These are phyloP conservation scores for Arbutus unedo DNA, from an alignment of 148 eudicot genomes.

Conservation along the genomic window DNA sequence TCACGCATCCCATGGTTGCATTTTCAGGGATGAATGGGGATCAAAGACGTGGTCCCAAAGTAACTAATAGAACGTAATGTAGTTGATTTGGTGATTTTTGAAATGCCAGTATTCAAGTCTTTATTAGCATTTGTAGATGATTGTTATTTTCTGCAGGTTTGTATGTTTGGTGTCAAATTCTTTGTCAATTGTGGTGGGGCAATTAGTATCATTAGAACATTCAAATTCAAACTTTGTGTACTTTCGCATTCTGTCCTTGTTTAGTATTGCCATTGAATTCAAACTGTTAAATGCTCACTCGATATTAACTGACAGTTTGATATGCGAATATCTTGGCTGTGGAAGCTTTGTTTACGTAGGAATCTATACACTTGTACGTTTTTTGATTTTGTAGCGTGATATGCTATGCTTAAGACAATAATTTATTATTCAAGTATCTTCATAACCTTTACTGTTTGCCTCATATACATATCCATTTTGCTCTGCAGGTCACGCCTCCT, in stretches of 20 bases:
- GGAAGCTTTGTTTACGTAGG: neutral
- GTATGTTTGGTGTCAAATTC: neutral
- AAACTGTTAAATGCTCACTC: neutral
- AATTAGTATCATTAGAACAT: neutral
- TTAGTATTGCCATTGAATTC: neutral
- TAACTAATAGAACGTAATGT: neutral
- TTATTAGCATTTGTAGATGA: neutral
- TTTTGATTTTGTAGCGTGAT: neutral
- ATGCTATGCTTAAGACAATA: neutral
- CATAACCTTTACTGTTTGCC: neutral
- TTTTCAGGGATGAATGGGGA: neutral
- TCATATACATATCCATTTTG: slow-evolving; percentile 9
- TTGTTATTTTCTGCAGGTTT: slow-evolving; percentile 7
- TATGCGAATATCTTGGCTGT: neutral
- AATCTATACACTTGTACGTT: neutral
- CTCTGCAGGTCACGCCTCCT: slow-evolving; percentile 87
- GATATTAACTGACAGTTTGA: neutral
- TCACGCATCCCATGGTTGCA: neutral
- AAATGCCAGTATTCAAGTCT: neutral
- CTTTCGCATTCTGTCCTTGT: neutral
- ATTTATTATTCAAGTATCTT: neutral
- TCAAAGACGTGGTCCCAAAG: neutral
- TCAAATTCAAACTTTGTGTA: neutral
- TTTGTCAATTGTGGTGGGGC: neutral
- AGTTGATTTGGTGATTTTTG: neutral